Conservation (phyloP, 768 basidiomycete genomes). For the Xerocomellus amylosporus region DNA sequence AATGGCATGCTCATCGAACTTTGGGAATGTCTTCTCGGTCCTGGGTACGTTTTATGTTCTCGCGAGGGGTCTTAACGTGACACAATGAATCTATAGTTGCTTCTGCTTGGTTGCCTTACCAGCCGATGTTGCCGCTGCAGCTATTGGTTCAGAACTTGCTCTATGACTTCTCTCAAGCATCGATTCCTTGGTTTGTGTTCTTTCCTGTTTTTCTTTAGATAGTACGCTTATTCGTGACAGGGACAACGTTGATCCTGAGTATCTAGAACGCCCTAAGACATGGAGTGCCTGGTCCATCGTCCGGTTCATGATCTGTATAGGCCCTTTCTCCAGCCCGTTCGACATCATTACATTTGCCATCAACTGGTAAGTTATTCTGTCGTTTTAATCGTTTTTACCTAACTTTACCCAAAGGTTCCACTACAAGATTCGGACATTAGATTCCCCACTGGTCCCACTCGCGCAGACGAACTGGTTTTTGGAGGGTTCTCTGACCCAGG, state of each 20-base stretch:
- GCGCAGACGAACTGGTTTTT: constrained; percentile 39
- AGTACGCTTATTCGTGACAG: constrained; percentile 15
- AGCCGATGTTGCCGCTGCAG: constrained; percentile 36
- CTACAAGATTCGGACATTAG: constrained; percentile 26
- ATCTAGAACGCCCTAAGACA: constrained; percentile 30
- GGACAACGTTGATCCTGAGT: constrained; percentile 40
- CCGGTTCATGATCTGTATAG: constrained; percentile 36
- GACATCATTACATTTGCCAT: constrained; percentile 32
- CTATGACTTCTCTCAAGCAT: constrained; percentile 38
- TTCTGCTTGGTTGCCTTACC: constrained; percentile 38
- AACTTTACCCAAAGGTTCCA: constrained; percentile 25
- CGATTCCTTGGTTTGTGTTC: constrained; percentile 33
- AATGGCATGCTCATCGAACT: constrained; percentile 38
- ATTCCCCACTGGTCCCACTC: constrained; percentile 30
- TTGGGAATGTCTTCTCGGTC: constrained; percentile 35
- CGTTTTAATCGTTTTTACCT: neutral
- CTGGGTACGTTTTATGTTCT: constrained; percentile 19
- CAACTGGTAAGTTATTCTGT: constrained; percentile 27
- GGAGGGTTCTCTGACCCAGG: constrained; percentile 37
- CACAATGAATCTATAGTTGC: constrained; percentile 22
- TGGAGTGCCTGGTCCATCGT: constrained; percentile 36
- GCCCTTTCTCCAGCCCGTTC: constrained; percentile 37
- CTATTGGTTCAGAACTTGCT: constrained; percentile 33
- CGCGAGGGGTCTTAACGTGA: neutral
- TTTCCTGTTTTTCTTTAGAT: neutral